These are phyloP conservation scores for Beta vulgaris DNA, from an alignment of 148 eudicot species.

Conservation along the genomic window DNA sequence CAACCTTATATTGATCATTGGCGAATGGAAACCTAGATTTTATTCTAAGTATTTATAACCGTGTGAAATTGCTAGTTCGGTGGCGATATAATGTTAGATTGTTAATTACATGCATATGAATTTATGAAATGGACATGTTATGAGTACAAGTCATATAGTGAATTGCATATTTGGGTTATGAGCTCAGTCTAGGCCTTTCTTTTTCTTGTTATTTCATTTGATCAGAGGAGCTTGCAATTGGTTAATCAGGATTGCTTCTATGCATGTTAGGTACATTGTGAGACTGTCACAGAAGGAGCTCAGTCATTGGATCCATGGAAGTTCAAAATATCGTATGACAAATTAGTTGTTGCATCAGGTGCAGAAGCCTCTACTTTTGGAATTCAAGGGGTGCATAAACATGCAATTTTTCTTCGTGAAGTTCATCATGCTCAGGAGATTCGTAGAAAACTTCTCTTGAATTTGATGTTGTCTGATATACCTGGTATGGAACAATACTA, in stretches of 20 bases:
- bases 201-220: not conserved
- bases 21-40: not conserved
- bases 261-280: constrained; percentile 61
- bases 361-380: constrained; percentile 90
- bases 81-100: not conserved
- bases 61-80: not conserved
- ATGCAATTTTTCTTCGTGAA: constrained; percentile 90
- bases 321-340: constrained; percentile 80
- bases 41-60: not conserved
- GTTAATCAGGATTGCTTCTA: not conserved
- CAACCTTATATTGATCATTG: too few species aligned
- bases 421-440: constrained; percentile 97
- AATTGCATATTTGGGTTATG: not conserved
- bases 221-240: not conserved
- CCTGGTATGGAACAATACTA: constrained; percentile 53
- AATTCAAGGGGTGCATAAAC: constrained; percentile 72
- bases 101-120: not conserved
- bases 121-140: not conserved
- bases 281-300: constrained; percentile 63
- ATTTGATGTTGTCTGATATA: constrained; percentile 91
- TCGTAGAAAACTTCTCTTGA: constrained; percentile 75
- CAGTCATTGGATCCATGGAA: constrained; percentile 64
- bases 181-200: not conserved
- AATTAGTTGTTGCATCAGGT: constrained; percentile 86
- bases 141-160: not conserved